phyloP scores from a whole-genome alignment of 257 asterid species.

The Nicotiana tabacum region DNA sequence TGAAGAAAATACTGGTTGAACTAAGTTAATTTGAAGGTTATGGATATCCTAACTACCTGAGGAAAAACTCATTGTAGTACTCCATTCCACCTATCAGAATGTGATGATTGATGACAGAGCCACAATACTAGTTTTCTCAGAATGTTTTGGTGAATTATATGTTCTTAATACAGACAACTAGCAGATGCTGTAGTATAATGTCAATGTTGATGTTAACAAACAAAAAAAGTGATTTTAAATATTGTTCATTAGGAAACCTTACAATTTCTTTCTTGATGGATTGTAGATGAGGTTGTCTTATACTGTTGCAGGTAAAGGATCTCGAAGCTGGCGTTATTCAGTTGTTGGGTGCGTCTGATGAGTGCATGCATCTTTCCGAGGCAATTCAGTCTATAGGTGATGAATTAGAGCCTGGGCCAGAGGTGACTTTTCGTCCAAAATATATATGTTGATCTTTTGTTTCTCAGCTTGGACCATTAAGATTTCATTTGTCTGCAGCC shows the following conservation, averaged over 20 bases:
- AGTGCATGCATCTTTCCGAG: constrained; percentile 59
- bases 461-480: not conserved
- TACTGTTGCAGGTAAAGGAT: constrained; percentile 63
- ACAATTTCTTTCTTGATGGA: not conserved
- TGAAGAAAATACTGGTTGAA: not conserved
- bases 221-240: not conserved
- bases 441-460: not conserved
- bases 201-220: not conserved
- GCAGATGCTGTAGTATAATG: not conserved
- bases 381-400: constrained; percentile 56
- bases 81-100: not conserved
- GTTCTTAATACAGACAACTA: not conserved
- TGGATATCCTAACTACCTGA: not conserved
- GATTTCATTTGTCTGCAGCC: constrained; percentile 38
- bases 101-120: not conserved
- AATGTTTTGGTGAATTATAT: not conserved
- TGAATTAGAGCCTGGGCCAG: constrained; percentile 51
- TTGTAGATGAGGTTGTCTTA: not conserved
- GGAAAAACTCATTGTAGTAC: not conserved
- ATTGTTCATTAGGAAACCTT: not conserved
- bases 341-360: constrained; percentile 61
- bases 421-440: constrained; percentile 37
- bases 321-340: constrained; percentile 58
- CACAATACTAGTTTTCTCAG: not conserved
- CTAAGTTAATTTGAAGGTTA: not conserved